Evolutionary conservation across 768 basidiomycete genomes (phyloP).

Genomic region (Termitomyces sp.): DNA sequence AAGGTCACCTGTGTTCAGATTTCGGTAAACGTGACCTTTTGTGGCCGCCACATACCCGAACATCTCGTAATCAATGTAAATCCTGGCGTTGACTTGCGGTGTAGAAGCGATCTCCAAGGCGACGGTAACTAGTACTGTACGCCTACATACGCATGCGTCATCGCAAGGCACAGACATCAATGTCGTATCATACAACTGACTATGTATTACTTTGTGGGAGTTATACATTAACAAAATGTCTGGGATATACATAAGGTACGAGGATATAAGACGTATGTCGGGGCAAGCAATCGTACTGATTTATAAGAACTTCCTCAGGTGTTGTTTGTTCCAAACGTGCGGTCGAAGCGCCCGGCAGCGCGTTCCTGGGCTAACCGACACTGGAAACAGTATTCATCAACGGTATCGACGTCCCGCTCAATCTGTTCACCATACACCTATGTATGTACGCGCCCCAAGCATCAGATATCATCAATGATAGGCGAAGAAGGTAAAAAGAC

Average conservation of each 20-base stretch:
- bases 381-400: slow-evolving; percentile 68
- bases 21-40: background rate
- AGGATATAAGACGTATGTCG: background rate
- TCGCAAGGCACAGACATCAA: slow-evolving; percentile 15
- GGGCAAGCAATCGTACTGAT: background rate
- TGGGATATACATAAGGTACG: slow-evolving; percentile 15
- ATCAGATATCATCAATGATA: background rate
- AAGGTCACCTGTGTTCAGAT: too few species aligned
- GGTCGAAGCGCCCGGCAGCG: slow-evolving; percentile 23
- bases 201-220: too few species aligned
- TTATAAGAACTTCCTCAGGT: background rate
- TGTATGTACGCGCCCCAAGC: background rate
- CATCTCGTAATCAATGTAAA: background rate
- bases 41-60: slow-evolving; percentile 2
- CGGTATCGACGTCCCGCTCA: slow-evolving; percentile 63
- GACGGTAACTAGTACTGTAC: background rate
- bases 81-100: background rate
- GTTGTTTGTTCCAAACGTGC: slow-evolving; percentile 11
- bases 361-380: slow-evolving; percentile 57
- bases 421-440: slow-evolving; percentile 70
- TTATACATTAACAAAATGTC: slow-evolving; percentile 2
- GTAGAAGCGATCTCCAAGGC: background rate
- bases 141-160: slow-evolving; percentile 10
- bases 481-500: slow-evolving; percentile 15
- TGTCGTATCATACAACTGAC: slow-evolving; percentile 11